Base-by-base conservation (phyloP, 2,329 filamentous ascomycete genomes). In the Sporothrix brasiliensis region DNA sequence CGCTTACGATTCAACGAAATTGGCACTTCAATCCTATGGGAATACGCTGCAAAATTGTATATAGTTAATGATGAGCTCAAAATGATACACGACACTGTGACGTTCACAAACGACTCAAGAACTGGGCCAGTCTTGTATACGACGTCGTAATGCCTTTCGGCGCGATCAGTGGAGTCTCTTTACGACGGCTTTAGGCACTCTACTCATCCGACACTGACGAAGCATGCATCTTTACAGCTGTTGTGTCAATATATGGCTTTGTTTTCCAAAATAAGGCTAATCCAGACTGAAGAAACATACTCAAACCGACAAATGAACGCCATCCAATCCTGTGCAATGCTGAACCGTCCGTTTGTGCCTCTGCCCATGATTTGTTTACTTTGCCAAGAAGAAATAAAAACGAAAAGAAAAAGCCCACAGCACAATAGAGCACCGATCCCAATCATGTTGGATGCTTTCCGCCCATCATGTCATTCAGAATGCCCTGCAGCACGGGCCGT, bases 401-500 rank as follows among this genome's bases (percentile, higher is more conserved):
- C 2, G 6, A 30, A 39, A 49, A 58, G 47, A 49, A 50, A 34
- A 21, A 44, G 11, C 13, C 1, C 13, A 14, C 14, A 44, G 0
- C 41, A 44, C 11, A 44, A 44, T 1, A 44, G 11, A n/a, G 4
- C 39, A 24, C 14, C 39, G n/a, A n/a, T 65, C 30, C 65, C 56
- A 68, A 68, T 14, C 13, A 30, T 19, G 9, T 19, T 4, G 14
- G 16, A 44, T 67, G 68, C 63, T 34, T 67, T 0, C 68, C 71
- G 9, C 77, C 78, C 73, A 77, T 84, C 80, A 88, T 82, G 74
- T 93, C 92, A 80, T 95, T 92, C 75, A 93, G 83, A 73, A 97
- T 89, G 82, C 94, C 91, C 77, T 87, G 87, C 76, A 94, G 83
- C 69, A 96, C 85, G 49, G 88, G 87, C 76, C 88, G 88, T 49